A percentile compares a stretch with the other conserved stretches of the same genome.
These are phyloP conservation scores for Phytopythium cucurbitacearum DNA, from an alignment of 352 stramenopile genomes.

Conservation along the genomic window DNA sequence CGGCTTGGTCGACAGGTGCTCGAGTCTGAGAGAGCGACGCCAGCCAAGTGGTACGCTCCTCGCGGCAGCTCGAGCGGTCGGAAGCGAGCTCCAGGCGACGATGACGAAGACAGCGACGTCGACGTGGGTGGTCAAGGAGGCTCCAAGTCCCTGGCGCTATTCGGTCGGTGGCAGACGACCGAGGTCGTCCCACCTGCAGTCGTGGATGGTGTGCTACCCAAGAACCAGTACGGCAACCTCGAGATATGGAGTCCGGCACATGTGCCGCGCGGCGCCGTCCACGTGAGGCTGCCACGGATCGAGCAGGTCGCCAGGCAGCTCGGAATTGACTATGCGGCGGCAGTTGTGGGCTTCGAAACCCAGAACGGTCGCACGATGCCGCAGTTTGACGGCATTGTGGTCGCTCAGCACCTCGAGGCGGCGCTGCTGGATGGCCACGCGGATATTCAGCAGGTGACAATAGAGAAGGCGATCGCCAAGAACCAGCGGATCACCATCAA, in stretches of 20 bases:
- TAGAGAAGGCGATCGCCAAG: slow-evolving; percentile 68
- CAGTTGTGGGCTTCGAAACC: slow-evolving; percentile 74
- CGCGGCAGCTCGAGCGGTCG: slow-evolving; percentile 7
- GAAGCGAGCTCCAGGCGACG: slow-evolving; percentile 7
- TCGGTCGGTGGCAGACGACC: slow-evolving; percentile 76
- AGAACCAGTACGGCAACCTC: slow-evolving; percentile 86
- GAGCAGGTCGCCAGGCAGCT: slow-evolving; percentile 58
- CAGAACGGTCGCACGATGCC: slow-evolving; percentile 48
- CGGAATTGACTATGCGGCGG: slow-evolving; percentile 76
- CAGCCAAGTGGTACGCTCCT: slow-evolving; percentile 44
- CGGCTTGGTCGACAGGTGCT: slow-evolving; percentile 59
- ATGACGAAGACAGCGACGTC: slow-evolving; percentile 7
- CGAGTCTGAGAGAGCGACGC: slow-evolving; percentile 40
- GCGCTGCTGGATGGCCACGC: slow-evolving; percentile 69
- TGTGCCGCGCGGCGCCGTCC: slow-evolving; percentile 49
- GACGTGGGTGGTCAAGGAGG: background rate
- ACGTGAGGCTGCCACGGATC: slow-evolving; percentile 62
- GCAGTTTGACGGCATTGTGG: slow-evolving; percentile 73
- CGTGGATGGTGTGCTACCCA: slow-evolving; percentile 62
- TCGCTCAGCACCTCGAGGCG: slow-evolving; percentile 30
- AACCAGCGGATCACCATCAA: slow-evolving; percentile 50
- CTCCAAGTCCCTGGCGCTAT: slow-evolving; percentile 31
- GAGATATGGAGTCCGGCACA: slow-evolving; percentile 80
- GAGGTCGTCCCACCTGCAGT: slow-evolving; percentile 43
- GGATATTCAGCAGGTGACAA: slow-evolving; percentile 51